Percentiles rank a stretch among this genome's conserved stretches.
Evolutionary conservation across 768 basidiomycete genomes (phyloP).

Genomic region (Leucocoprinus sp.): DNA sequence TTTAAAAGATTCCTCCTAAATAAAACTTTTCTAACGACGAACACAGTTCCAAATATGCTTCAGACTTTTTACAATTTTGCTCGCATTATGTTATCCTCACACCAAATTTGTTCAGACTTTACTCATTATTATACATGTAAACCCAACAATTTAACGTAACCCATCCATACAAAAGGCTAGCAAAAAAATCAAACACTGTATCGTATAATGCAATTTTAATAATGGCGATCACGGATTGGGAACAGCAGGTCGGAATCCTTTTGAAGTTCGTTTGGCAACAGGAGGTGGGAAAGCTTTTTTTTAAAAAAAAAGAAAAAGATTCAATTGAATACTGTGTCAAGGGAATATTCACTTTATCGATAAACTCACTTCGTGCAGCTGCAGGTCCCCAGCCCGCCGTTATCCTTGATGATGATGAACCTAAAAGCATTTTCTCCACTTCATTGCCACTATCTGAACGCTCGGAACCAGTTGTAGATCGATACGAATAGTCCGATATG

Average conservation of each 20-base stretch:
- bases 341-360: background rate
- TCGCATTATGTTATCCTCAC: too few species aligned
- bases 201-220: conserved; percentile 9
- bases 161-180: too few species aligned
- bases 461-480: conserved; percentile 40
- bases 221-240: conserved; percentile 13
- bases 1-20: too few species aligned
- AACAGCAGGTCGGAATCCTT: conserved; percentile 38
- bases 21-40: background rate
- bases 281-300: too few species aligned
- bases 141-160: too few species aligned
- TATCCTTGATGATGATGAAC: conserved; percentile 15
- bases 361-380: conserved; percentile 2
- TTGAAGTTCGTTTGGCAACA: conserved; percentile 25
- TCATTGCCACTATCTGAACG: conserved; percentile 63
- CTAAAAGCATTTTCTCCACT: conserved; percentile 59
- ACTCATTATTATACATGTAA: too few species aligned
- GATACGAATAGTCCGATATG: conserved; percentile 32
- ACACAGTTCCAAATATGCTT: too few species aligned
- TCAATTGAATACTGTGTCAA: conserved; percentile 36
- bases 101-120: too few species aligned
- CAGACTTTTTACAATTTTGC: too few species aligned
- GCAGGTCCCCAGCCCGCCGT: conserved; percentile 3
- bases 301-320: too few species aligned
- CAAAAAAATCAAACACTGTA: background rate